Conservation (phyloP, 495 filamentous ascomycete genomes). For the Annulohypoxylon nitens region DNA sequence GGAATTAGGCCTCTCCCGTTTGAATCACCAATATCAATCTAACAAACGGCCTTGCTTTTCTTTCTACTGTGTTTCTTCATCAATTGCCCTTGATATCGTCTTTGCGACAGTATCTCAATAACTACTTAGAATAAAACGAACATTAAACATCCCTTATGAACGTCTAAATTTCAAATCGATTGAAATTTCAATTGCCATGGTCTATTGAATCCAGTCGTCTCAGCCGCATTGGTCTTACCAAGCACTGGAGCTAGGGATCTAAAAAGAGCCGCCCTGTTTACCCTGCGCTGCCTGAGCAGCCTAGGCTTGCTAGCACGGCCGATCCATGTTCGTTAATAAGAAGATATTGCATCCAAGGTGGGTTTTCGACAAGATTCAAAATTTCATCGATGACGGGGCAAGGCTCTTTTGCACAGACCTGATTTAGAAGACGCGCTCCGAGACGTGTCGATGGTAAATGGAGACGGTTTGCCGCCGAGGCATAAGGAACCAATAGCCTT, state of each 20-base stretch:
- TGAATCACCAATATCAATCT: background rate
- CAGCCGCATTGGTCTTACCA: slow-evolving; percentile 2
- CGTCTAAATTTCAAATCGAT: background rate
- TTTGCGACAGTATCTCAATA: background rate
- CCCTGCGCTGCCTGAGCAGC: too few relatives aligned
- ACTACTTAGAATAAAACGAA: background rate
- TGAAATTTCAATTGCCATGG: background rate
- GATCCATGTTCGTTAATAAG: too few relatives aligned
- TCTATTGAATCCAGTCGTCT: background rate
- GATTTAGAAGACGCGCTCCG: too few relatives aligned
- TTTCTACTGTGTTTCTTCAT: background rate
- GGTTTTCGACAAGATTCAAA: too few relatives aligned
- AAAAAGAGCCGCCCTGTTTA: background rate
- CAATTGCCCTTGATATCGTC: background rate
- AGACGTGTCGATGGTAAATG: too few relatives aligned
- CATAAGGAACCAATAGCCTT: too few relatives aligned
- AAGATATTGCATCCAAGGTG: too few relatives aligned
- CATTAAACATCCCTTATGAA: slow-evolving; percentile 2
- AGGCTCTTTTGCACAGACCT: too few relatives aligned
- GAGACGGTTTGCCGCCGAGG: too few relatives aligned
- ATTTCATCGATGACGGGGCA: too few relatives aligned
- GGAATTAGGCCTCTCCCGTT: background rate
- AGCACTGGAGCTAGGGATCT: background rate
- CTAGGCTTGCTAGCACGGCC: too few relatives aligned
- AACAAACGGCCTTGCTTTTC: background rate